phyloP scores from a whole-genome alignment of 768 basidiomycete species.

The Tubosaeta sp. region DNA sequence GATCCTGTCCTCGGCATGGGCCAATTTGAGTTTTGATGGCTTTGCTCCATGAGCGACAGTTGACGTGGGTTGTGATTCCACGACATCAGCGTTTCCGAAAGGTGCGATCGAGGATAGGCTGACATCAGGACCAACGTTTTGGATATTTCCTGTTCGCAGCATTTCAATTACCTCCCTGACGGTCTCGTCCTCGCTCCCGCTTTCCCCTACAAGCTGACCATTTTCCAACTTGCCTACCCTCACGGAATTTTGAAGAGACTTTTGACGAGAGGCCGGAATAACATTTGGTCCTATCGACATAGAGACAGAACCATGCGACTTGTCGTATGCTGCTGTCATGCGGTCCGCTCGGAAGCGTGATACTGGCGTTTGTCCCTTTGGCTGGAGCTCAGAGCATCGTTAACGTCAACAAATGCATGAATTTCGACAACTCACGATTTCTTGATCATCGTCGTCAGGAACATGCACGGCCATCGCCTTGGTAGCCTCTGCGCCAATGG shows the following conservation, averaged over 20 bases:
- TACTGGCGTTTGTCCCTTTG: constrained; percentile 44
- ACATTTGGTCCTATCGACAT: constrained; percentile 41
- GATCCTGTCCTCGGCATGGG: constrained; percentile 21
- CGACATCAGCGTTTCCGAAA: background rate
- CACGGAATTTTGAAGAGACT: constrained; percentile 49
- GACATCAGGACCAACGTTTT: constrained; percentile 50
- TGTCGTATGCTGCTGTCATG: constrained; percentile 45
- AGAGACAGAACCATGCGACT: constrained; percentile 33
- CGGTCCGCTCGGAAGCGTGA: constrained; percentile 66
- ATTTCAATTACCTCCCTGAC: constrained; percentile 51
- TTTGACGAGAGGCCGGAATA: constrained; percentile 41
- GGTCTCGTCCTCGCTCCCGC: constrained; percentile 49
- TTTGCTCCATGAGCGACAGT: constrained; percentile 27
- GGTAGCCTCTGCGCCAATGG: constrained; percentile 51
- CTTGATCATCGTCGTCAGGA: constrained; percentile 42
- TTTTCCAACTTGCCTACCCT: constrained; percentile 55
- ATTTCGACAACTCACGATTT: constrained; percentile 34
- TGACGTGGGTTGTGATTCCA: background rate
- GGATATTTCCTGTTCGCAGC: constrained; percentile 46
- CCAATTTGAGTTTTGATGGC: constrained; percentile 47
- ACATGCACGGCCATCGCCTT: constrained; percentile 47
- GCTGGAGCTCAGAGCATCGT: constrained; percentile 21
- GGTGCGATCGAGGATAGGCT: constrained; percentile 1
- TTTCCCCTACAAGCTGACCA: constrained; percentile 50
- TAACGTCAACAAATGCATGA: constrained; percentile 1